Percentiles rank a stretch among this genome's conserved stretches.
Evolutionary conservation across 1,284 basidiomycete genomes (phyloP).

Genomic region (Vanrija sp.): DNA sequence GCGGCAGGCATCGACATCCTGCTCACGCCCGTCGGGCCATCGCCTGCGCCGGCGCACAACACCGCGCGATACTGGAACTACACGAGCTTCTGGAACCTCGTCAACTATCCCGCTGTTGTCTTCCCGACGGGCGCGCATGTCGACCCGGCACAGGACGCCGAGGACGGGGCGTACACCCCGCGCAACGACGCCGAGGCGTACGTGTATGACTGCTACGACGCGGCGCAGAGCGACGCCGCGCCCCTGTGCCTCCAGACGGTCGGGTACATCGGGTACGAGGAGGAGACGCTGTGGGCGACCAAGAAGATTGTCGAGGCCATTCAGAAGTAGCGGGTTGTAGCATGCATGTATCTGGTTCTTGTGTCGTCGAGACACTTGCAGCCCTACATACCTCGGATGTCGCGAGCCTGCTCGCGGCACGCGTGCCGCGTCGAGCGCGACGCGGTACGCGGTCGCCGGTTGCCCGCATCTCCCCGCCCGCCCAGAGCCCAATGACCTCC

Average conservation of each 20-base stretch:
- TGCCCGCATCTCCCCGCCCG: no score
- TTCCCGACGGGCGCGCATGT: constrained; percentile 58
- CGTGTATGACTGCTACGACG: constrained; percentile 25
- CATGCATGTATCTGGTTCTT: no score
- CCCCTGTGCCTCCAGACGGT: constrained; percentile 15
- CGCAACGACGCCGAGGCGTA: constrained; percentile 48
- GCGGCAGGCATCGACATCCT: constrained; percentile 31
- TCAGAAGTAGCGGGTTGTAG: no score
- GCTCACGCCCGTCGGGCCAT: constrained; percentile 24
- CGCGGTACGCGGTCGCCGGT: no score
- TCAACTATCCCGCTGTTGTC: constrained; percentile 62
- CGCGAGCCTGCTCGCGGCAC: no score
- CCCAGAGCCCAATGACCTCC: no score
- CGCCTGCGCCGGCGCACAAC: constrained; percentile 24
- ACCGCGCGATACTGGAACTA: constrained; percentile 47
- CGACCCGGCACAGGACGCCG: constrained; percentile 29
- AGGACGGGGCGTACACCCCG: constrained; percentile 50
- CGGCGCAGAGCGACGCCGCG: background rate
- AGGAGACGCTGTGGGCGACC: constrained; percentile 9
- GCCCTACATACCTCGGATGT: no score
- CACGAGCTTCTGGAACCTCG: constrained; percentile 61
- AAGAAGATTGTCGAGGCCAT: constrained; percentile 1
- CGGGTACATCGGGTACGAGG: constrained; percentile 13
- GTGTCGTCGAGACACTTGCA: no score
- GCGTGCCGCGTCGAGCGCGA: no score